phyloP scores from a whole-genome alignment of 169 alveolate species.

The Haemoproteus tartakovskyi region DNA sequence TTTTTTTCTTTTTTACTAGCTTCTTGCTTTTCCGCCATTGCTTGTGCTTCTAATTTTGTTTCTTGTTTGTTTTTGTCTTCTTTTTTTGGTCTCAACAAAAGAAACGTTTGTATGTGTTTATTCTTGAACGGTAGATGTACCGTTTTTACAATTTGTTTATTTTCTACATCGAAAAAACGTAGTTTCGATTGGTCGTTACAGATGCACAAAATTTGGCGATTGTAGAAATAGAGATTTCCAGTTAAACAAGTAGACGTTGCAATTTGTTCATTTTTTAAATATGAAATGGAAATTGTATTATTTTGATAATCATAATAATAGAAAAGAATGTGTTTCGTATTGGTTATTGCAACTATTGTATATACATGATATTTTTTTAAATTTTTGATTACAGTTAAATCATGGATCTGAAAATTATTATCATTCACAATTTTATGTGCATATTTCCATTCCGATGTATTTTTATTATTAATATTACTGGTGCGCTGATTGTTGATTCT shows the following conservation, averaged over 20 bases:
- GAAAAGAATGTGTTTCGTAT: slow-evolving; percentile 23
- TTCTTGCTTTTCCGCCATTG: no score
- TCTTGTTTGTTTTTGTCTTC: no score
- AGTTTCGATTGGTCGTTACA: slow-evolving; percentile 46
- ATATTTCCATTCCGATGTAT: slow-evolving; percentile 22
- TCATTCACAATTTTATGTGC: slow-evolving; percentile 39
- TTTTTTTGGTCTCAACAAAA: no score
- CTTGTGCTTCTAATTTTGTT: no score
- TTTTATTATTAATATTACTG: not conserved
- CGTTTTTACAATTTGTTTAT: slow-evolving; percentile 47
- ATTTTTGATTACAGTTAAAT: slow-evolving; percentile 15
- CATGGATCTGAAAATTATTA: slow-evolving; percentile 17
- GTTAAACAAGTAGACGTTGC: slow-evolving; percentile 38
- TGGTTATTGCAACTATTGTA: slow-evolving; percentile 32
- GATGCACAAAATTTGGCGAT: slow-evolving; percentile 40
- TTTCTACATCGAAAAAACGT: slow-evolving; percentile 49
- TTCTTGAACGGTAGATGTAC: slow-evolving; percentile 35
- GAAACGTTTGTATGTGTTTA: slow-evolving; percentile 5
- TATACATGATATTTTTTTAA: slow-evolving; percentile 3
- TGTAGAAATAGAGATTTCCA: slow-evolving; percentile 20
- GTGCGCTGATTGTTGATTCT: not conserved
- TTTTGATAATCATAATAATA: slow-evolving; percentile 23
- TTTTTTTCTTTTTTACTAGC: no score
- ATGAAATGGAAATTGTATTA: slow-evolving; percentile 25
- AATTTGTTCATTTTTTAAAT: slow-evolving; percentile 27